A percentile compares a stretch with the other conserved stretches of the same genome.
Conservation (phyloP, 2,329 filamentous ascomycete species). For the Talaromyces sp. region DNA sequence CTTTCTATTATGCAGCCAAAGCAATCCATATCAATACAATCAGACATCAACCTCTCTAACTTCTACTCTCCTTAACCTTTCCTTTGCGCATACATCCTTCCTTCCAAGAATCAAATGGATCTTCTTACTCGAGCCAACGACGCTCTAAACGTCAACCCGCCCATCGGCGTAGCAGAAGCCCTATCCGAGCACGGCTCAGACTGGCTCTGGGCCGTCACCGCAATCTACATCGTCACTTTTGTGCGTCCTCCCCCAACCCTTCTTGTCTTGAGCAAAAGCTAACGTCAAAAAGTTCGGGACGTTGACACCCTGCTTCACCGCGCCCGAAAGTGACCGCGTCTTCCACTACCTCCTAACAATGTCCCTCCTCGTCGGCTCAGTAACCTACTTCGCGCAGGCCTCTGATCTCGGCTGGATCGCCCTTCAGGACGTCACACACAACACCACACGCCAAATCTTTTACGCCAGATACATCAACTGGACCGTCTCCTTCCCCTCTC, state of each 20-base stretch:
- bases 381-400: slow-evolving; percentile 55
- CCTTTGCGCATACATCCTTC: neutral
- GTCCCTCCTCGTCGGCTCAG: slow-evolving; percentile 50
- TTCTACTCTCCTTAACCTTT: neutral
- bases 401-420: slow-evolving; percentile 52
- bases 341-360: slow-evolving; percentile 59
- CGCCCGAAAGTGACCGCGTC: slow-evolving; percentile 51
- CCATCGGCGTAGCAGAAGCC: slow-evolving; percentile 36
- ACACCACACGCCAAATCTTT: slow-evolving; percentile 51
- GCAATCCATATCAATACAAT: neutral
- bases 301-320: slow-evolving; percentile 44
- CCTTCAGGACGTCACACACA: slow-evolving; percentile 40
- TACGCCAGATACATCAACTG: slow-evolving; percentile 58
- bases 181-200: slow-evolving; percentile 52
- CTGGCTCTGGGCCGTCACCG: slow-evolving; percentile 58
- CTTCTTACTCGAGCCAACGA: slow-evolving; percentile 41
- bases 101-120: neutral
- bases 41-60: neutral
- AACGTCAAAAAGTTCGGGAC: slow-evolving; percentile 39
- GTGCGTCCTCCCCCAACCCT: slow-evolving; percentile 32
- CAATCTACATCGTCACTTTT: slow-evolving; percentile 50
- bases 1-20: neutral
- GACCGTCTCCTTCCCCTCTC: slow-evolving; percentile 52
- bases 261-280: neutral
- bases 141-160: slow-evolving; percentile 51